Base-by-base conservation (phyloP, 2,329 filamentous ascomycete genomes). In the Aspergillus pseudonomiae region DNA sequence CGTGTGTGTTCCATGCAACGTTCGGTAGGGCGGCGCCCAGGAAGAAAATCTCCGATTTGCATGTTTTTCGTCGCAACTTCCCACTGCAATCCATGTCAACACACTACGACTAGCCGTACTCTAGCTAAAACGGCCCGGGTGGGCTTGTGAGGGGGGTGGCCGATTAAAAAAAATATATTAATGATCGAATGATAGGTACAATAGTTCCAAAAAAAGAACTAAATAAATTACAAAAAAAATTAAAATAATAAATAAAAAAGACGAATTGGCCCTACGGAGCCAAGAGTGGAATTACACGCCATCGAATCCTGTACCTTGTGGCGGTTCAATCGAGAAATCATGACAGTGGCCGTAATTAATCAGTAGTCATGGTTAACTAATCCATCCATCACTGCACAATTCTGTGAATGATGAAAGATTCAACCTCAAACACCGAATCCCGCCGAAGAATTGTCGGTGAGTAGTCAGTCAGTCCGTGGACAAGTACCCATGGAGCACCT, bases 21-120 rank as follows among this genome's bases (percentile, higher is more conserved):
- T 48, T 58, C 55, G 48, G 63, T 45, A 59, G 50, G 48, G 52
- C 32, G 30, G 34, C 54, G 34, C 21, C 60, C 41, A 63, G 52
- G 41, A 65, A 43, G 53, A 54, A 67, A 67, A 65, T 67, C 58
- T 67, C 65, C 65, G 65, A 67, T 63, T 59, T 62, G 65, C 62
- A 62, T 59, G 58, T 24, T 41, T 46, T 39, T n/a, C 21, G 52
- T 55, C 43, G 39, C 16, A 26, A 32, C 46, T 52, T 26, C 21
- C 50, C 30, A 57, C 56, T 54, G 28, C 32, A 48, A 61, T 53
- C 60, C 52, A 53, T 59, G 52, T 53, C 50, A 3, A 34, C 52
- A 14, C 52, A 36, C 59, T 43, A 36, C 59, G 36, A 64, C 53
- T 61, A 41, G 16, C n/a, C 9, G 39, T 41, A 41, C 39, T 41